A percentile compares a stretch with the other conserved stretches of the same genome.
Evolutionary conservation across 176 grass and related monocot species (phyloP).

Genomic region (Oryza officinalis): DNA sequence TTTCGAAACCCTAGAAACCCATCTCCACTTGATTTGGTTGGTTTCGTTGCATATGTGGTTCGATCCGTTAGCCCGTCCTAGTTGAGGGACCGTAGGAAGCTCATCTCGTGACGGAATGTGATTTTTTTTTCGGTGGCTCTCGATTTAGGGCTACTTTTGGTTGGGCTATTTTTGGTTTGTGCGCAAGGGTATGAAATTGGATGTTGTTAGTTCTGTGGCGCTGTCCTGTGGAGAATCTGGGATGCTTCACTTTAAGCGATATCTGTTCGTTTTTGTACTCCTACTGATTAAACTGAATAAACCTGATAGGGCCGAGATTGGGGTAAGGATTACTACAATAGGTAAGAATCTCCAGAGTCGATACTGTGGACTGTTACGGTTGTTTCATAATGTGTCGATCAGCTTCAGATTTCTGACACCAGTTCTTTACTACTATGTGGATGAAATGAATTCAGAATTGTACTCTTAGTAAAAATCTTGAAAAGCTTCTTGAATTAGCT

Average conservation of each 20-base stretch:
- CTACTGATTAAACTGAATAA: background rate
- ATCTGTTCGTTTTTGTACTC: background rate
- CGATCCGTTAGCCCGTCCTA: background rate
- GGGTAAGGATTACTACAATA: background rate
- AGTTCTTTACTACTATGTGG: background rate
- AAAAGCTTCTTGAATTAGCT: background rate
- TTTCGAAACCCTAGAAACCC: constrained; percentile 32
- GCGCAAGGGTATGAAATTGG: background rate
- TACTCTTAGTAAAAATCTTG: background rate
- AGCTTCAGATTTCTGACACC: background rate
- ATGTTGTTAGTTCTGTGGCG: background rate
- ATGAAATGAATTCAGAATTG: background rate
- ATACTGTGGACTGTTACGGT: background rate
- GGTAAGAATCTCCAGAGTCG: background rate
- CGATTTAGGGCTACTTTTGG: background rate
- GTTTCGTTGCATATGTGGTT: background rate
- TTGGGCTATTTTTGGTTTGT: background rate
- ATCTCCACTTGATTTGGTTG: background rate
- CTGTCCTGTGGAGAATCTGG: background rate
- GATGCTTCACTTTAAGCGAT: background rate
- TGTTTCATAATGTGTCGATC: background rate
- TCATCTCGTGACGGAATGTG: background rate
- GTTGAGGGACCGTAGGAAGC: background rate
- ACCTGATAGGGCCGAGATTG: background rate
- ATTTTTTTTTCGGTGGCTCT: background rate